A percentile compares a stretch with the other conserved stretches of the same genome.
Evolutionary conservation across 257 asterid species (phyloP).

Genomic region (Linaria vulgaris): DNA sequence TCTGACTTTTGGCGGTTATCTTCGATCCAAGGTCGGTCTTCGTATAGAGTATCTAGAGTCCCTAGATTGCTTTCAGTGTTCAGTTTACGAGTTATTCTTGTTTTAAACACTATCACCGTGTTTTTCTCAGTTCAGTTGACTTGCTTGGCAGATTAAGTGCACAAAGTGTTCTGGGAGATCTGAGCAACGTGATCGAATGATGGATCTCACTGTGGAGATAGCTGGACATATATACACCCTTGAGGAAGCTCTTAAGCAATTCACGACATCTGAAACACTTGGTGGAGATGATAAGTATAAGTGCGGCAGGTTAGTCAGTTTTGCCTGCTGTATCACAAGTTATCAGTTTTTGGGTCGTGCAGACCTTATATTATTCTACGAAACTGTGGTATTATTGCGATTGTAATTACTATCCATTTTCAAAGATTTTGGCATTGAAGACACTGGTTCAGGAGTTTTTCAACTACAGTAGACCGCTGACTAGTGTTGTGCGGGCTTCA

Average conservation of each 20-base stretch:
- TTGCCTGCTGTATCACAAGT: constrained; percentile 6
- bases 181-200: constrained; percentile 44
- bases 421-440: background rate
- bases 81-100: constrained; percentile 18
- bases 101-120: background rate
- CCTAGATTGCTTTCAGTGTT: constrained; percentile 7
- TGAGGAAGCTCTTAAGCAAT: constrained; percentile 55
- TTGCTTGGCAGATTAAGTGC: constrained; percentile 48
- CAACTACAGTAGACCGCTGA: background rate
- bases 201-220: constrained; percentile 62
- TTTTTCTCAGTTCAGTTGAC: constrained; percentile 24
- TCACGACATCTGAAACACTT: constrained; percentile 53
- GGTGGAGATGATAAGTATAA: constrained; percentile 66
- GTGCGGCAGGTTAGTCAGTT: constrained; percentile 50
- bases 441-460: background rate
- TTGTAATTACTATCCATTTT: background rate
- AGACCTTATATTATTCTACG: background rate
- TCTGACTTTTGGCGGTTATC: constrained; percentile 63
- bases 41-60: constrained; percentile 12
- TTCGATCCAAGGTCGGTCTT: constrained; percentile 55
- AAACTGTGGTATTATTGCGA: constrained; percentile 1
- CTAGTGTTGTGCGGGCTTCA: background rate
- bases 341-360: constrained; percentile 6
- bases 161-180: constrained; percentile 57
- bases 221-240: constrained; percentile 50